Conservation (phyloP, 495 filamentous ascomycete genomes). For the Aspergillus asperescens region DNA sequence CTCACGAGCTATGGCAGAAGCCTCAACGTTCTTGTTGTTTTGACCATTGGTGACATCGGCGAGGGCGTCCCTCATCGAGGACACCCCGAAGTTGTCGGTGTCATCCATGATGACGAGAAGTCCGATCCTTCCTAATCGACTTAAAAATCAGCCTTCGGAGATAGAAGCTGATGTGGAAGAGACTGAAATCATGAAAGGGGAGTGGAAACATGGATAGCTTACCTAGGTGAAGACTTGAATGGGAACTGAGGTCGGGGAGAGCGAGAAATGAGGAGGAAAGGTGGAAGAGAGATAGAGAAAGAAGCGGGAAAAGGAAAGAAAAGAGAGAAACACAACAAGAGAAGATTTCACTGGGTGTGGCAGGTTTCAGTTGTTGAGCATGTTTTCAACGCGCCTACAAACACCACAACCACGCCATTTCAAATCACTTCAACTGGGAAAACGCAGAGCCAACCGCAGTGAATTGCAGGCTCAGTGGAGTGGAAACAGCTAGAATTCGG, state of each 20-base stretch:
- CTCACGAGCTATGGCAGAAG: slow-evolving; percentile 27
- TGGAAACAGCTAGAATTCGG: too few relatives aligned
- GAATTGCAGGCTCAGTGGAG: too few relatives aligned
- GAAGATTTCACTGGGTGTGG: slow-evolving; percentile 2
- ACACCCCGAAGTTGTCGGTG: slow-evolving; percentile 22
- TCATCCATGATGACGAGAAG: slow-evolving; percentile 5
- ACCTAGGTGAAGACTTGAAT: background rate
- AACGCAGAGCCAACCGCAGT: too few relatives aligned
- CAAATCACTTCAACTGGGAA: background rate
- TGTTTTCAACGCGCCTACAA: background rate
- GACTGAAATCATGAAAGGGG: background rate
- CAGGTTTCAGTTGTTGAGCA: background rate
- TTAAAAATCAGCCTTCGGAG: background rate
- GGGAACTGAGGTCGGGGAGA: too few relatives aligned
- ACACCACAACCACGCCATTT: background rate
- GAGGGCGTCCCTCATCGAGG: slow-evolving; percentile 27
- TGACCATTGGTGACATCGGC: slow-evolving; percentile 32
- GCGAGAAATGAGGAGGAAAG: background rate
- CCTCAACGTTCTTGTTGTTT: slow-evolving; percentile 28
- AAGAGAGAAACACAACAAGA: slow-evolving; percentile 4
- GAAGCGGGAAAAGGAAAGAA: slow-evolving; percentile 11
- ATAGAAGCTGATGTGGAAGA: background rate
- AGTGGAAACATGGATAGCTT: background rate
- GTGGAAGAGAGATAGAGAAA: slow-evolving; percentile 1
- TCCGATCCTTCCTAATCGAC: background rate